Conservation (phyloP, 2,329 filamentous ascomycete species). For the Ceratocystis harringtonii region DNA sequence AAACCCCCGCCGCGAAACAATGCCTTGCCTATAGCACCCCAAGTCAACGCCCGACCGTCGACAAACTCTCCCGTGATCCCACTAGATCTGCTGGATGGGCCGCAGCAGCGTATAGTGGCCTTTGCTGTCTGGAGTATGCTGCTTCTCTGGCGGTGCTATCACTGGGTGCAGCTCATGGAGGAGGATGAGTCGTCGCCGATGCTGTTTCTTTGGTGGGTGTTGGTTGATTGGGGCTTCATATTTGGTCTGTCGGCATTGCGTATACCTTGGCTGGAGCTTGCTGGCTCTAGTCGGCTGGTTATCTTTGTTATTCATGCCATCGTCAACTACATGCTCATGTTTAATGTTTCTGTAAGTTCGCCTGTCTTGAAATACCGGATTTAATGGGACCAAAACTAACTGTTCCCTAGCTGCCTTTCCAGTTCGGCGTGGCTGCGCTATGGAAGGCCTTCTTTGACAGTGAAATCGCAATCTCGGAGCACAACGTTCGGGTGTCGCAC, state of each 20-base stretch:
- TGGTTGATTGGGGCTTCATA: conserved; percentile 72
- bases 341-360: conserved; percentile 57
- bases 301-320: conserved; percentile 58
- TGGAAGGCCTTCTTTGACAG: conserved; percentile 78
- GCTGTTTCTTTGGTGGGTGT: conserved; percentile 86
- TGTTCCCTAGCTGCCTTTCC: conserved; percentile 49
- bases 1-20: conserved; percentile 17
- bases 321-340: conserved; percentile 79
- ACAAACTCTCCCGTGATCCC: conserved; percentile 56
- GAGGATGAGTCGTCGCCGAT: conserved; percentile 77
- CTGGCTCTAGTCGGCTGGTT: conserved; percentile 54
- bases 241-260: conserved; percentile 74
- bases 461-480: conserved; percentile 85
- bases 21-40: conserved; percentile 34
- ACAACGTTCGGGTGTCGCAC: conserved; percentile 71
- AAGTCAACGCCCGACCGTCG: conserved; percentile 21
- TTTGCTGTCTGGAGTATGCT: conserved; percentile 63
- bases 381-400: neutral
- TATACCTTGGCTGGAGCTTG: conserved; percentile 95
- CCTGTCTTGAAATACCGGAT: neutral
- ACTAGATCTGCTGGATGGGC: conserved; percentile 67
- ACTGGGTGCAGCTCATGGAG: conserved; percentile 64
- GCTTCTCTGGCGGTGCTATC: conserved; percentile 71
- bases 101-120: conserved; percentile 78
- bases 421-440: conserved; percentile 55